Percentiles rank a stretch among this genome's conserved stretches.
phyloP scores from a whole-genome alignment of 2,329 filamentous ascomycete genomes.

The Bipolaris cookei region DNA sequence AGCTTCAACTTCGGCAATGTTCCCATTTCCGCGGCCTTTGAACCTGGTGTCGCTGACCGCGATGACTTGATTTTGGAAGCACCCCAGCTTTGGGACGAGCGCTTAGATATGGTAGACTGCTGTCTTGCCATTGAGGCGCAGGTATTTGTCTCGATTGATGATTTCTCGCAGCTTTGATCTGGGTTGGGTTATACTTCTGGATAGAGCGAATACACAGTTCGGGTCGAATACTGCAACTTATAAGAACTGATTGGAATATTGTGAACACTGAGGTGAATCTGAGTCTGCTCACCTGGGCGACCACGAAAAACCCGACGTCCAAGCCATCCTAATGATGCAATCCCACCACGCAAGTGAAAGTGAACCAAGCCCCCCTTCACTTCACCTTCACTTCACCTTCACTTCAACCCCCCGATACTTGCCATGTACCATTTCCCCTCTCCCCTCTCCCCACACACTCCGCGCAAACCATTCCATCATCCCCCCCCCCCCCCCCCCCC shows the following conservation, averaged over 20 bases:
- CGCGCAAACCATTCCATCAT: constrained; percentile 18
- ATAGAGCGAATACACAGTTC: background rate
- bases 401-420: constrained; percentile 6
- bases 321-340: too few relatives aligned
- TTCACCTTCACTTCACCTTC: background rate
- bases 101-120: background rate
- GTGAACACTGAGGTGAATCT: background rate
- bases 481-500: background rate
- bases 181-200: background rate
- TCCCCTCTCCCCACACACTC: constrained; percentile 23
- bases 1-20: background rate
- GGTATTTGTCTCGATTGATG: too few relatives aligned
- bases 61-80: background rate
- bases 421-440: constrained; percentile 16
- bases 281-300: background rate
- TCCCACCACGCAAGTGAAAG: background rate
- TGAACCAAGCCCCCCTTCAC: background rate
- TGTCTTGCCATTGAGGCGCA: constrained; percentile 1
- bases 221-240: background rate
- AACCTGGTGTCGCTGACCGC: constrained; percentile 1
- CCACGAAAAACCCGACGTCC: too few relatives aligned
- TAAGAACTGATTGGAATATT: background rate
- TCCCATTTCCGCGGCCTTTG: background rate
- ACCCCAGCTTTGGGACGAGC: background rate
- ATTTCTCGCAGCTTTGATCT: background rate